Evolutionary conservation across 2,329 filamentous ascomycete genomes (phyloP).

Genomic region (Aureobasidium zeae): DNA sequence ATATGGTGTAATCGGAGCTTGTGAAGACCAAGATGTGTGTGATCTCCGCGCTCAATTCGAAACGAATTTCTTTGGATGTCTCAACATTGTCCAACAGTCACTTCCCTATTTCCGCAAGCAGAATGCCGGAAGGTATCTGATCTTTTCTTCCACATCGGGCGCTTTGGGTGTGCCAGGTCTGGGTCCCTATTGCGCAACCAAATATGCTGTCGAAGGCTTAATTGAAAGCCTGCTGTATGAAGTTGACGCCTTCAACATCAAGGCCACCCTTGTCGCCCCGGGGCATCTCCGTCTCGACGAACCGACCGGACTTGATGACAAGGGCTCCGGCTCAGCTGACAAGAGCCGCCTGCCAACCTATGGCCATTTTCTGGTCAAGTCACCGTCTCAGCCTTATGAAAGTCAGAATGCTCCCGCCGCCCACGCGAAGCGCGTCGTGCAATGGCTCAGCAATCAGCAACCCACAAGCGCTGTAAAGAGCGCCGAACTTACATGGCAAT

Average conservation of each 20-base stretch:
- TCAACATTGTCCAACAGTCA: slow-evolving; percentile 85
- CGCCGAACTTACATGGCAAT: slow-evolving; percentile 84
- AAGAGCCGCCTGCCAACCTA: slow-evolving; percentile 56
- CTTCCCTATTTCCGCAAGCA: slow-evolving; percentile 68
- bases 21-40: slow-evolving; percentile 92
- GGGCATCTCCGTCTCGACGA: slow-evolving; percentile 84
- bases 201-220: slow-evolving; percentile 91
- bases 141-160: slow-evolving; percentile 88
- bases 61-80: slow-evolving; percentile 92
- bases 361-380: slow-evolving; percentile 87
- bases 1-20: slow-evolving; percentile 89
- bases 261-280: slow-evolving; percentile 85
- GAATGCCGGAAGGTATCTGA: slow-evolving; percentile 66
- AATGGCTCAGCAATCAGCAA: slow-evolving; percentile 88
- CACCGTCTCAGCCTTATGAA: slow-evolving; percentile 71
- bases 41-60: slow-evolving; percentile 94
- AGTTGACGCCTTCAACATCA: slow-evolving; percentile 83
- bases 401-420: slow-evolving; percentile 70
- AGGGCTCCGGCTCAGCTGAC: slow-evolving; percentile 24
- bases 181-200: slow-evolving; percentile 91
- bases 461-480: slow-evolving; percentile 89
- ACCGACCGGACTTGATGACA: slow-evolving; percentile 34
- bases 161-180: slow-evolving; percentile 88
- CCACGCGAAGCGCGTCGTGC: slow-evolving; percentile 82
- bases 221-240: slow-evolving; percentile 97